These are phyloP conservation scores for Fusarium sarcochroum DNA, from an alignment of 2,329 filamentous ascomycete genomes.

Conservation along the genomic window DNA sequence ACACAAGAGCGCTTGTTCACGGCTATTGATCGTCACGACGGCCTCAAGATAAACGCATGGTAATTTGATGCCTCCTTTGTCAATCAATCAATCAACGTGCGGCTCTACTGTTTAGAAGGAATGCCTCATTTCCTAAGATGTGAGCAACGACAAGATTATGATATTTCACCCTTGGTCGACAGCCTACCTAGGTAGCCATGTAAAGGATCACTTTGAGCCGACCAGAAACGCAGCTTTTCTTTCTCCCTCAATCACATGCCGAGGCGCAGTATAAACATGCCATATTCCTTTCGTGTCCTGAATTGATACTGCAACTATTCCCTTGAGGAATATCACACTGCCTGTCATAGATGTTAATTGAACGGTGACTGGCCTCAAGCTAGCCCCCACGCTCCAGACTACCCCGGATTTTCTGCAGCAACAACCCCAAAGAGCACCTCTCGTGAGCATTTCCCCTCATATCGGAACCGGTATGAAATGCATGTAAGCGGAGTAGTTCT, in stretches of 20 bases:
- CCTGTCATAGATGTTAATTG: background rate
- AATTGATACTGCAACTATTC: conserved; percentile 17
- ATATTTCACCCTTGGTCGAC: background rate
- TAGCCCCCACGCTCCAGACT: conserved; percentile 39
- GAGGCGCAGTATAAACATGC: conserved; percentile 29
- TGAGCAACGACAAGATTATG: background rate
- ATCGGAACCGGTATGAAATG: conserved; percentile 22
- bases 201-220: background rate
- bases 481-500: conserved; percentile 36
- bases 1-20: conserved; percentile 19
- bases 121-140: conserved; percentile 1
- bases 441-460: conserved; percentile 33
- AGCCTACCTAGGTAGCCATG: background rate
- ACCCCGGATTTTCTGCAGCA: conserved; percentile 45
- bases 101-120: background rate
- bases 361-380: conserved; percentile 22
- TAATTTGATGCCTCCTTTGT: background rate
- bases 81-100: background rate
- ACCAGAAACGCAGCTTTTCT: conserved; percentile 1
- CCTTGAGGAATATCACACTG: conserved; percentile 4
- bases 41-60: background rate
- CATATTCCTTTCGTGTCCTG: conserved; percentile 11
- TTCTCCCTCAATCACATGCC: conserved; percentile 23
- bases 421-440: conserved; percentile 29
- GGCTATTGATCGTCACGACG: conserved; percentile 2